Evolutionary conservation across 805 yeast genomes (phyloP).

Genomic region (Hanseniaspora valbyensis): DNA sequence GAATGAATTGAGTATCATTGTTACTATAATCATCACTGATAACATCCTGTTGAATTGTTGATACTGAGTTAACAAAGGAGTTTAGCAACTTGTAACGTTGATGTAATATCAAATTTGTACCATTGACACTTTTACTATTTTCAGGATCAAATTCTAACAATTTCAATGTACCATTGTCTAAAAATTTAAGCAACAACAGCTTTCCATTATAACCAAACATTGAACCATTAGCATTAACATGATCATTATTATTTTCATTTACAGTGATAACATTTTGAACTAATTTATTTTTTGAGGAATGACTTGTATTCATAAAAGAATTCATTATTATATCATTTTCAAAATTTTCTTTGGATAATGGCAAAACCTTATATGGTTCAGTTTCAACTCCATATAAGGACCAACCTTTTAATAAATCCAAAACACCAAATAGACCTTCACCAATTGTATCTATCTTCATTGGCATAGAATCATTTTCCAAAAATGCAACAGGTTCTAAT

Average conservation of each 20-base stretch:
- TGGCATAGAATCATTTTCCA: constrained; percentile 67
- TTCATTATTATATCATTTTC: constrained; percentile 52
- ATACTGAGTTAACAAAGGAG: constrained; percentile 3
- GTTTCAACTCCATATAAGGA: constrained; percentile 85
- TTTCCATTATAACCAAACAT: constrained; percentile 69
- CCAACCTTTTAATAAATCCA: constrained; percentile 62
- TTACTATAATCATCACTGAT: constrained; percentile 4
- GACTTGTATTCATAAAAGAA: constrained; percentile 7
- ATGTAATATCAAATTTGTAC: constrained; percentile 26
- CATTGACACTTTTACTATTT: constrained; percentile 26
- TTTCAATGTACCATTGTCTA: constrained; percentile 50
- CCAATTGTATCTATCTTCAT: constrained; percentile 79
- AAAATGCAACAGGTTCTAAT: constrained; percentile 69
- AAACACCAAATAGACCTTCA: constrained; percentile 57
- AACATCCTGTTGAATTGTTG: constrained; percentile 5
- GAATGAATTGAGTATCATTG: constrained; percentile 15
- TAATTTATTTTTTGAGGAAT: neutral
- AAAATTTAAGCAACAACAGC: constrained; percentile 57
- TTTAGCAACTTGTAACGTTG: constrained; percentile 6
- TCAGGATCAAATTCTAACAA: constrained; percentile 39
- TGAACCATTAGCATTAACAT: constrained; percentile 76
- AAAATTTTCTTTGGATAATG: constrained; percentile 62
- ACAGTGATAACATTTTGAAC: constrained; percentile 50
- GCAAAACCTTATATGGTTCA: constrained; percentile 80
- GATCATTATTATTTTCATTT: constrained; percentile 54